Evolutionary conservation across 352 stramenopile species (phyloP), one percentile per base, ranked within the genome.

Genomic region (Phytophthora rubi): DNA sequence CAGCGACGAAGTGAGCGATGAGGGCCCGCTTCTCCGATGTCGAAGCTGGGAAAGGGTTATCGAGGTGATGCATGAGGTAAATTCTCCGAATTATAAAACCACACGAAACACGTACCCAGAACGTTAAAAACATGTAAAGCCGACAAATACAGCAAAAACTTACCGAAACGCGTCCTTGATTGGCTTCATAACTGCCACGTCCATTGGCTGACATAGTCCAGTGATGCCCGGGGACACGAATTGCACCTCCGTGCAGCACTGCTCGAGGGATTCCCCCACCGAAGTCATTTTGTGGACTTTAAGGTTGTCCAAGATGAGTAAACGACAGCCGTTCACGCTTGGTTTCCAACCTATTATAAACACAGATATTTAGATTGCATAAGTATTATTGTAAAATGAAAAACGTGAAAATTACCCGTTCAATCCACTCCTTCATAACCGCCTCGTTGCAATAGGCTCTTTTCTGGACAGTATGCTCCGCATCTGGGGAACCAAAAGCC

Each of bases 361-460:
- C 28, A 30, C 28, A 30, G 4, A 60, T 48, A 58, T 44, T 51
- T 9, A 54, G 53, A 53, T 47, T 54, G 33, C 8, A 47, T 30
- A 30, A 39, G 12, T 39, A 49, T 7, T 16, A 6, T 26, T 51
- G 3, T 7, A n/a, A 62, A 53, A 18, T 21, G 0, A 45, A 26
- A 39, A 28, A 6, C 37, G n/a, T 52, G 12, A 45, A 28, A 32
- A 6, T 6, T 67, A 60, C 60, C 15, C 60, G 13, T 51, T 68
- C 28, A 42, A 68, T 56, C 28, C 51, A 68, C 48, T 70, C 42
- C n/a, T 47, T 45, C 63, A 70, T 64, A 15, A 70, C 49, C 1
- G 47, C 16, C 48, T 59, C 51, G 26, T 57, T 60, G 63, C 55
- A 70, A 37, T 37, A 70, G 0, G 55, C n/a, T 18, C 61, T 70